Evolutionary conservation across 2,329 filamentous ascomycete species (phyloP).

Genomic region (Coniochaeta ligniaria): DNA sequence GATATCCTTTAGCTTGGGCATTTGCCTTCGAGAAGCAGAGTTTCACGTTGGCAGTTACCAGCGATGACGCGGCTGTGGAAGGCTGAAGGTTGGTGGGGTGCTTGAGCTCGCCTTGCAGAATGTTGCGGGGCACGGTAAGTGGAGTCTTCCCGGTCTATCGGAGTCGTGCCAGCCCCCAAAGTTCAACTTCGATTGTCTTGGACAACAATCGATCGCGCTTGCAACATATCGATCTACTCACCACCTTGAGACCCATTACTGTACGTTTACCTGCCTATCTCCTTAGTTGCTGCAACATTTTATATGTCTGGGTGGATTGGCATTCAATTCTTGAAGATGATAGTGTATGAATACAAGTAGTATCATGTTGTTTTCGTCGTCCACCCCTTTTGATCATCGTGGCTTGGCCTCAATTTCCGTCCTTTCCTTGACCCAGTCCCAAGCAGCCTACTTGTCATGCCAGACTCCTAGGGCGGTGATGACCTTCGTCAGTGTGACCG

Average conservation of each 20-base stretch:
- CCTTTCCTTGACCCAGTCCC: not conserved
- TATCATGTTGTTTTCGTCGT: not conserved
- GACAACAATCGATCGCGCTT: not conserved
- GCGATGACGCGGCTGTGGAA: conserved; percentile 1
- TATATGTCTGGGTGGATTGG: not conserved
- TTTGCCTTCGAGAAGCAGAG: not conserved
- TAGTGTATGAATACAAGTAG: not conserved
- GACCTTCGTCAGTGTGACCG: not conserved
- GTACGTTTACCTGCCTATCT: not conserved
- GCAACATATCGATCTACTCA: not conserved
- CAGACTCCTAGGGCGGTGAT: not conserved
- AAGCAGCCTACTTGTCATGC: not conserved
- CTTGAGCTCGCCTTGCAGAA: not conserved
- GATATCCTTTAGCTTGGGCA: not conserved
- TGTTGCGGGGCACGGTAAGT: not conserved
- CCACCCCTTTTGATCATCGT: not conserved
- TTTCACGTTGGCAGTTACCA: not conserved
- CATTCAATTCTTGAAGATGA: not conserved
- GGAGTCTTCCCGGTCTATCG: not conserved
- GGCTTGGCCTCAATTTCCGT: not conserved
- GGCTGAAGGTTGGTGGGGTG: not conserved
- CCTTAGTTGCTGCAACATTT: not conserved
- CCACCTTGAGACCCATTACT: not conserved
- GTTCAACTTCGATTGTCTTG: not conserved
- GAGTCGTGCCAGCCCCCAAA: not conserved